Conservation (phyloP, 2,329 filamentous ascomycete species). For the Bipolaris sorokiniana region DNA sequence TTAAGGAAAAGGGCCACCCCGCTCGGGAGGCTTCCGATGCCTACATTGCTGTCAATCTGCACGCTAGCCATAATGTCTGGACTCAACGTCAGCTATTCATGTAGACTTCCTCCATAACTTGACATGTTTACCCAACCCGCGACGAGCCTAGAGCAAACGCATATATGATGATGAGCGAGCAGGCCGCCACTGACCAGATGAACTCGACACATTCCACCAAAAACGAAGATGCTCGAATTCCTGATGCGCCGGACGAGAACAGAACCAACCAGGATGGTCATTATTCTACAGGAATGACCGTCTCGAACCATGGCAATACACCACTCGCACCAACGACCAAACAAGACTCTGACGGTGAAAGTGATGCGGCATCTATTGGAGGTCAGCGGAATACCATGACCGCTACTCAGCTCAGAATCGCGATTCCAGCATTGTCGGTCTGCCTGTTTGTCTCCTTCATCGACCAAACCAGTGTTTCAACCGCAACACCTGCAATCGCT, state of each 20-base stretch:
- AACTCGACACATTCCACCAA: neutral
- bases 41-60: neutral
- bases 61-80: neutral
- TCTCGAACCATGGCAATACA: neutral
- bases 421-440: constrained; percentile 61
- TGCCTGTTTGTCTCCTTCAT: constrained; percentile 63
- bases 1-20: neutral
- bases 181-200: neutral
- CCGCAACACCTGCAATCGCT: constrained; percentile 46
- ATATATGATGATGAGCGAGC: neutral
- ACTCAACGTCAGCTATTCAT: neutral
- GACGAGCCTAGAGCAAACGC: neutral
- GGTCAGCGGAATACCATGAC: constrained; percentile 63
- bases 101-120: neutral
- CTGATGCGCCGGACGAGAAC: neutral
- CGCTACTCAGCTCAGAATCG: constrained; percentile 56
- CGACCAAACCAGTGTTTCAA: constrained; percentile 63
- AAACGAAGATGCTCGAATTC: neutral
- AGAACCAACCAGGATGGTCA: neutral
- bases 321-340: neutral
- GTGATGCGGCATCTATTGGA: constrained; percentile 23
- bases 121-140: neutral
- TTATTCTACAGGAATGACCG: neutral
- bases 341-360: constrained; percentile 8
- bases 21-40: constrained; percentile 5